Percentiles rank a stretch among this genome's conserved stretches.
These are phyloP conservation scores for Plantago elongata DNA, from an alignment of 257 asterid genomes.

Conservation along the genomic window DNA sequence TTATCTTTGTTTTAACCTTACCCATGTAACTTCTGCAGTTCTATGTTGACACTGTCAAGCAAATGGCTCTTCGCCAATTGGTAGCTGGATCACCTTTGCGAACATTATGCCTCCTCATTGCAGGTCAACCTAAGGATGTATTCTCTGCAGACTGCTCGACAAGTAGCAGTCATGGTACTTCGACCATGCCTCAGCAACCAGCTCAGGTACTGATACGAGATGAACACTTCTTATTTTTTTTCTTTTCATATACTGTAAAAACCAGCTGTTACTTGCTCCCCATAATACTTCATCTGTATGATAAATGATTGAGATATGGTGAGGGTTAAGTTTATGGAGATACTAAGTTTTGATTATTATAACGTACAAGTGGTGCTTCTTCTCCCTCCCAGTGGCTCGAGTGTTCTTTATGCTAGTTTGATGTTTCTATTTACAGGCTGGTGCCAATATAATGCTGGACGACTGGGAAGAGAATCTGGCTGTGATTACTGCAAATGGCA, in stretches of 20 bases:
- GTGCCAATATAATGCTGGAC: conserved; percentile 75
- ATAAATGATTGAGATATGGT: no score
- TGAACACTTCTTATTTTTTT: no score
- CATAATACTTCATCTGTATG: no score
- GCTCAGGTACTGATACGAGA: conserved; percentile 42
- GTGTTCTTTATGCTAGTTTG: no score
- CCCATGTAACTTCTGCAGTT: conserved; percentile 46
- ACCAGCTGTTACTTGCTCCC: no score
- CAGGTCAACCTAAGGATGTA: conserved; percentile 93
- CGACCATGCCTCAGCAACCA: conserved; percentile 53
- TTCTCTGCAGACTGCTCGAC: conserved; percentile 51
- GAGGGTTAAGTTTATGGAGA: no score
- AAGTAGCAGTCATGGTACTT: conserved; percentile 39
- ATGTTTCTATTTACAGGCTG: conserved; percentile 34
- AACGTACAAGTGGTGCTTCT: no score
- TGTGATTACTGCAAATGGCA: conserved; percentile 89
- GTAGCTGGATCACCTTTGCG: conserved; percentile 95
- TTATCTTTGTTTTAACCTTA: conserved; percentile 3
- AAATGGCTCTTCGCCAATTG: conserved; percentile 84
- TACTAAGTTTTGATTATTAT: no score
- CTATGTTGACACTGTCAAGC: conserved; percentile 87
- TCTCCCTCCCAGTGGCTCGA: no score
- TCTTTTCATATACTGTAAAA: no score
- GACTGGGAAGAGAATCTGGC: conserved; percentile 98
- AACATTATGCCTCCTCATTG: conserved; percentile 85